Evolutionary conservation across 352 stramenopile genomes (phyloP).

Genomic region (Halophytophthora batemanensis): DNA sequence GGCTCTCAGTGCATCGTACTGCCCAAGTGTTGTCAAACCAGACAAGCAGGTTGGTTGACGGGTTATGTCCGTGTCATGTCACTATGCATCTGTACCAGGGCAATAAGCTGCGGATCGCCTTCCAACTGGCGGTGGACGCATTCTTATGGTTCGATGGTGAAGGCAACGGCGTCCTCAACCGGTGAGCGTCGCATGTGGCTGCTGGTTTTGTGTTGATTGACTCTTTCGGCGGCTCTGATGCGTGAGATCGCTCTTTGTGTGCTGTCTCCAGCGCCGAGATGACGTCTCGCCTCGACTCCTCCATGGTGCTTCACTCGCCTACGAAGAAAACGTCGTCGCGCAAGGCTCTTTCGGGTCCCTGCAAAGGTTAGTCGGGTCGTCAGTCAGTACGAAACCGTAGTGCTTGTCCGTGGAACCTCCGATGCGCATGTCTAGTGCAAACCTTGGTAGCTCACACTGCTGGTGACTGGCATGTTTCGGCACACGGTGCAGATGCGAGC

Average conservation of each 20-base stretch:
- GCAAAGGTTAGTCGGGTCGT: conserved; percentile 14
- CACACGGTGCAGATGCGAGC: conserved; percentile 13
- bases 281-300: conserved; percentile 52
- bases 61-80: too few species aligned
- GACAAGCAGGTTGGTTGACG: too few species aligned
- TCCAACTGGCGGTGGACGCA: conserved; percentile 78
- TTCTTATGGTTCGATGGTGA: conserved; percentile 87
- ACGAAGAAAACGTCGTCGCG: conserved; percentile 69
- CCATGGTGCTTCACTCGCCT: conserved; percentile 68
- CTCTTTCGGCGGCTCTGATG: not conserved
- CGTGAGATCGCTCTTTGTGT: not conserved
- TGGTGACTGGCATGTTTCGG: not conserved
- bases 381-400: not conserved
- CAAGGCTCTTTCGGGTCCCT: conserved; percentile 11
- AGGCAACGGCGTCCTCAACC: conserved; percentile 73
- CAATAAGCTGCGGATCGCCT: conserved; percentile 78
- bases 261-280: conserved; percentile 46
- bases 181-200: conserved; percentile 18
- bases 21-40: too few species aligned
- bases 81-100: conserved; percentile 22
- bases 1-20: too few species aligned
- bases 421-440: too few species aligned
- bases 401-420: too few species aligned
- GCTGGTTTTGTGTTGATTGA: not conserved
- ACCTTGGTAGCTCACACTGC: not conserved